Conservation (phyloP, 345 rosid genomes). For the Eucalyptus curtisii region DNA sequence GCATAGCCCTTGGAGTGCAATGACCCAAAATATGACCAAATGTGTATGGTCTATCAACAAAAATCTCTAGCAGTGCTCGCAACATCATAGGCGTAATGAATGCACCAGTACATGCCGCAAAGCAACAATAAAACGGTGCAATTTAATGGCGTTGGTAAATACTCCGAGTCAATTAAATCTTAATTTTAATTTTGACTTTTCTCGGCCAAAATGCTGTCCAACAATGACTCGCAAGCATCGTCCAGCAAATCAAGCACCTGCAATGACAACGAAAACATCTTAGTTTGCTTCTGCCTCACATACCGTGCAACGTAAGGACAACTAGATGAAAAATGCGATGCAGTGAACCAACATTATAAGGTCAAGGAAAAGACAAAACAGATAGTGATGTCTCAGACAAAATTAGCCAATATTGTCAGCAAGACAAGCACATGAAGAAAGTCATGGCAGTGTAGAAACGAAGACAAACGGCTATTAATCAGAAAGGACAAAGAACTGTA, state of each 20-base stretch:
- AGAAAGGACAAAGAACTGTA: not conserved
- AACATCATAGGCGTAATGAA: not conserved
- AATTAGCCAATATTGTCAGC: not conserved
- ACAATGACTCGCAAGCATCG: slow-evolving; percentile 84
- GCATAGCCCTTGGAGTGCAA: not conserved
- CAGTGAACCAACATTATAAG: not conserved
- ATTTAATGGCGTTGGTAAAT: not conserved
- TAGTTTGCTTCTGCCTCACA: not conserved
- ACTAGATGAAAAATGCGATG: not conserved
- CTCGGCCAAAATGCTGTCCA: slow-evolving; percentile 55
- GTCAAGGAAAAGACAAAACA: not conserved
- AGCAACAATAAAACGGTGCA: not conserved
- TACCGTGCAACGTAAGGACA: not conserved
- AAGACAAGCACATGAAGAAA: not conserved
- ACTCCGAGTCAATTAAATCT: not conserved
- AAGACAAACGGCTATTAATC: not conserved
- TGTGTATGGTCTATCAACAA: not conserved
- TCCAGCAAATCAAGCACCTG: slow-evolving; percentile 87
- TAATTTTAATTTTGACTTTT: not conserved
- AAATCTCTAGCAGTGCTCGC: not conserved
- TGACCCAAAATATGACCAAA: not conserved
- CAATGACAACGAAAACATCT: not conserved
- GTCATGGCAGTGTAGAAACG: not conserved
- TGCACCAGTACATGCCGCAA: not conserved
- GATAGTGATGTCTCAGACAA: not conserved